A percentile compares a stretch with the other conserved stretches of the same genome.
Evolutionary conservation across 495 filamentous ascomycete genomes (phyloP).

Genomic region (Filosporella fistucella): DNA sequence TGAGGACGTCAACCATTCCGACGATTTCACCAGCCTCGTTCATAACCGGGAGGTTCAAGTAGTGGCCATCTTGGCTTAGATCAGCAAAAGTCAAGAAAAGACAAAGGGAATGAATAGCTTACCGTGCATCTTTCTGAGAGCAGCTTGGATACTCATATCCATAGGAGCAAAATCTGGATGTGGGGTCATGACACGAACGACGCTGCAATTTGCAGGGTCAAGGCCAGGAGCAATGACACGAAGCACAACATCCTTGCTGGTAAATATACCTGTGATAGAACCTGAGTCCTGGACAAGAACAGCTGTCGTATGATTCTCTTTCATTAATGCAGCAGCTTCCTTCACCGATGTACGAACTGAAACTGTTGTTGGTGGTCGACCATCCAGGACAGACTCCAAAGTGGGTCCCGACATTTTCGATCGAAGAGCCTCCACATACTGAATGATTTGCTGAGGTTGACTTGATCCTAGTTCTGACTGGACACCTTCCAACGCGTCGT

Average conservation of each 20-base stretch:
- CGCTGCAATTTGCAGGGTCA: slow-evolving; percentile 91
- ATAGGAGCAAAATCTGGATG: slow-evolving; percentile 97
- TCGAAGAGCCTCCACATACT: slow-evolving; percentile 93
- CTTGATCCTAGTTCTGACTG: slow-evolving; percentile 95
- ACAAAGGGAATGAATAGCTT: slow-evolving; percentile 28
- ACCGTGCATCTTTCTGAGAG: slow-evolving; percentile 99
- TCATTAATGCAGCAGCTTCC: slow-evolving; percentile 93
- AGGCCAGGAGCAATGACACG: slow-evolving; percentile 96
- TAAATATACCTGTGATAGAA: slow-evolving; percentile 97
- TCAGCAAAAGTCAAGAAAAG: not conserved
- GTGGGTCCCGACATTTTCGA: slow-evolving; percentile 98
- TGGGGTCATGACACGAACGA: slow-evolving; percentile 97
- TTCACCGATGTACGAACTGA: slow-evolving; percentile 93
- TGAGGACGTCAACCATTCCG: slow-evolving; percentile 98
- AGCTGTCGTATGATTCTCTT: slow-evolving; percentile 96
- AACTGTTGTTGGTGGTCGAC: slow-evolving; percentile 87
- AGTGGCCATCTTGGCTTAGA: slow-evolving; percentile 77
- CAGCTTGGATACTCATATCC: slow-evolving; percentile 98
- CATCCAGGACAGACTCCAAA: slow-evolving; percentile 88
- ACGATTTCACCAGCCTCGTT: slow-evolving; percentile 96
- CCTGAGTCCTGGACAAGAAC: slow-evolving; percentile 95
- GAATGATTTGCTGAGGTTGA: slow-evolving; percentile 97
- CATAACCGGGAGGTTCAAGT: slow-evolving; percentile 97
- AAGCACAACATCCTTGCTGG: slow-evolving; percentile 97
- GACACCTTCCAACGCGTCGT: slow-evolving; percentile 97